Percentiles rank a stretch among this genome's conserved stretches.
Evolutionary conservation across 106 monocot species (phyloP).

Genomic region (Dendrobium officinale): DNA sequence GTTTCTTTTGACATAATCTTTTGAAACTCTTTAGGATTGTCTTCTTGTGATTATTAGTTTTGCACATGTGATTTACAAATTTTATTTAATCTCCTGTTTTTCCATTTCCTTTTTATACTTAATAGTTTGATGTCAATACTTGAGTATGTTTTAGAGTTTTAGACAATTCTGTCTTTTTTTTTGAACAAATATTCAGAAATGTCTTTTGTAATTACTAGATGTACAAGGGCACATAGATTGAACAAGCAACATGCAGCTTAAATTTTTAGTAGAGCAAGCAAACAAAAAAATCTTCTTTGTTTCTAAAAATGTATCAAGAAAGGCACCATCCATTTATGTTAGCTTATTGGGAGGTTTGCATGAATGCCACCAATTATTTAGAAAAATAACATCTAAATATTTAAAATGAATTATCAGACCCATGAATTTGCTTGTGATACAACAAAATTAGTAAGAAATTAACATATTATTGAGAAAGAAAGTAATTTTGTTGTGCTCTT

Average conservation of each 20-base stretch:
- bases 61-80: not conserved
- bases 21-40: not conserved
- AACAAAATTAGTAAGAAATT: not conserved
- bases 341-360: not conserved
- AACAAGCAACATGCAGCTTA: not conserved
- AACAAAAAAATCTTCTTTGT: not conserved
- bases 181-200: not conserved
- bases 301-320: not conserved
- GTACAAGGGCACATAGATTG: not conserved
- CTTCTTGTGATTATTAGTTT: not conserved
- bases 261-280: not conserved
- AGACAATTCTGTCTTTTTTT: not conserved
- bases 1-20: not conserved
- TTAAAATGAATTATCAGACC: not conserved
- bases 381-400: not conserved
- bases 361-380: not conserved
- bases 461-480: not conserved
- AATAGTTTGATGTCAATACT: not conserved
- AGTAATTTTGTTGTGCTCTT: not conserved
- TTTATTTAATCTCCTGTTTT: not conserved
- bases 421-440: not conserved
- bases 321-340: not conserved
- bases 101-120: not conserved
- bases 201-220: not conserved
- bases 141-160: not conserved